Percentiles rank a stretch among this genome's conserved stretches.
phyloP scores from a whole-genome alignment of 2,329 filamentous ascomycete species.

The Arthrobotrys conoides region DNA sequence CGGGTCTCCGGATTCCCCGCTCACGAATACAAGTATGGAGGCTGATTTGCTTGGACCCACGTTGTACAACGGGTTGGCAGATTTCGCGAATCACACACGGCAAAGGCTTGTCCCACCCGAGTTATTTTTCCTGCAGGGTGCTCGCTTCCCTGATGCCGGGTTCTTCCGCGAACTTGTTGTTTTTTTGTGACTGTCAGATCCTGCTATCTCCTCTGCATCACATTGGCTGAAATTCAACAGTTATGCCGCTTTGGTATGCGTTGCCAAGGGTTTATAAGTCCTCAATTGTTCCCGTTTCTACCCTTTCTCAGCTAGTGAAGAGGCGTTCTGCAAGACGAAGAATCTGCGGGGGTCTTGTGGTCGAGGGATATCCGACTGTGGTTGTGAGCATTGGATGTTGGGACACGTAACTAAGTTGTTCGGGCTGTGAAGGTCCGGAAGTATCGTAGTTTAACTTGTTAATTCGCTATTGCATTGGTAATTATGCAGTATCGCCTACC shows the following conservation, averaged over 20 bases:
- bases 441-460: neutral
- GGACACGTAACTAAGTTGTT: constrained; percentile 35
- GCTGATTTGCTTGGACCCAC: constrained; percentile 15
- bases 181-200: constrained; percentile 27
- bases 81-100: constrained; percentile 9
- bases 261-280: constrained; percentile 44
- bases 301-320: constrained; percentile 21
- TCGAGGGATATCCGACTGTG: constrained; percentile 13
- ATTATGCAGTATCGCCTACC: constrained; percentile 4
- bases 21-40: neutral
- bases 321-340: constrained; percentile 45
- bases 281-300: constrained; percentile 31
- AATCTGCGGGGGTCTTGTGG: constrained; percentile 34
- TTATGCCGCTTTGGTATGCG: constrained; percentile 48
- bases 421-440: neutral
- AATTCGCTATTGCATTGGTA: neutral
- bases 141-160: constrained; percentile 27
- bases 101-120: constrained; percentile 12
- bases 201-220: constrained; percentile 12
- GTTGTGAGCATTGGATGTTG: neutral
- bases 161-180: constrained; percentile 17
- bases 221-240: constrained; percentile 27
- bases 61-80: constrained; percentile 1
- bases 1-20: constrained; percentile 16
- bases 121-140: constrained; percentile 15